Evolutionary conservation across 2,329 filamentous ascomycete species (phyloP).

Genomic region (Anthostomella pinea): DNA sequence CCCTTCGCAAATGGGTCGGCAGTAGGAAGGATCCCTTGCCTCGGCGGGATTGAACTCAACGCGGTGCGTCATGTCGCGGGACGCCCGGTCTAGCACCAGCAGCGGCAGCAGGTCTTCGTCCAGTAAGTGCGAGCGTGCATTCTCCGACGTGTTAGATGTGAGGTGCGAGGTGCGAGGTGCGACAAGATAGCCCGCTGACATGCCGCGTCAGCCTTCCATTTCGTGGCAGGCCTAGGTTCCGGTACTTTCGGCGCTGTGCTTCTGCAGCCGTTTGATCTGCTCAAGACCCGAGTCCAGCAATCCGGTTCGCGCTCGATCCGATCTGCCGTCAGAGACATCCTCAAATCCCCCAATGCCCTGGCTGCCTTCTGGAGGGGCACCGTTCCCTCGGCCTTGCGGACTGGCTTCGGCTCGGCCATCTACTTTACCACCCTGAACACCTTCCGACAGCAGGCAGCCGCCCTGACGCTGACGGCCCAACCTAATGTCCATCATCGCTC

Average conservation of each 20-base stretch:
- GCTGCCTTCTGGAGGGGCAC: conserved; percentile 88
- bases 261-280: conserved; percentile 89
- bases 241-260: conserved; percentile 86
- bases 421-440: conserved; percentile 90
- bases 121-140: conserved; percentile 21
- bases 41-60: conserved; percentile 11
- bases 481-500: conserved; percentile 13
- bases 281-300: conserved; percentile 96
- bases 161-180: too few relatives aligned
- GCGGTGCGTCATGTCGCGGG: conserved; percentile 22
- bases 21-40: conserved; percentile 15
- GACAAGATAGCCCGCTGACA: conserved; percentile 5
- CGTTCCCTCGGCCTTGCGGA: conserved; percentile 86
- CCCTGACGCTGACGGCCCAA: conserved; percentile 12
- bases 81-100: too few relatives aligned
- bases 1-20: conserved; percentile 15
- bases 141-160: too few relatives aligned
- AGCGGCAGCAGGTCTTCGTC: conserved; percentile 23
- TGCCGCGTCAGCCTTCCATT: conserved; percentile 67
- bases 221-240: conserved; percentile 81
- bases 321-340: conserved; percentile 66
- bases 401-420: conserved; percentile 86
- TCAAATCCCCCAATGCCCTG: conserved; percentile 60
- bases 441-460: conserved; percentile 66
- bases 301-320: conserved; percentile 68